Percentiles rank a stretch among this genome's conserved stretches.
phyloP scores from a whole-genome alignment of 768 basidiomycete genomes.

The Hebeloma cylindrosporum region DNA sequence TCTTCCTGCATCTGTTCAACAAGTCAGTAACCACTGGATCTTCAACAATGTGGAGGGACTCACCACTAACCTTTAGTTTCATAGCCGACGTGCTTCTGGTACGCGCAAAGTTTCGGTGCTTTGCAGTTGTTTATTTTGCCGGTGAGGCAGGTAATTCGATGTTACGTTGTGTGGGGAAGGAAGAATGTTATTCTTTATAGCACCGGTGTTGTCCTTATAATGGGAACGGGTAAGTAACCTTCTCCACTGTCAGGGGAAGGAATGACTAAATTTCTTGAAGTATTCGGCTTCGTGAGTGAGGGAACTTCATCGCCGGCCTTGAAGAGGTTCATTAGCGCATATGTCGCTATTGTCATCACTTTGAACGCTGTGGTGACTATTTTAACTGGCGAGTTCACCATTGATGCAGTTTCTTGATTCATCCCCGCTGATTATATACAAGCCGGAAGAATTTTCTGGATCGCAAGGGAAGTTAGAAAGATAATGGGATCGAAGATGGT shows the following conservation, averaged over 20 bases:
- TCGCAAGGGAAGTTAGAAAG: conserved; percentile 25
- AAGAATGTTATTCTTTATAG: conserved; percentile 20
- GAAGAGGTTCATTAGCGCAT: conserved; percentile 18
- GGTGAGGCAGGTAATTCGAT: conserved; percentile 24
- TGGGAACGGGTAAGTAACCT: conserved; percentile 22
- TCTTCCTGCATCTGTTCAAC: conserved; percentile 21
- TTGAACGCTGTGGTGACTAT: conserved; percentile 23
- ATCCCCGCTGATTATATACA: neutral
- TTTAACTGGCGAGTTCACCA: conserved; percentile 19
- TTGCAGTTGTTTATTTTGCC: neutral
- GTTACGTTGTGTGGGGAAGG: conserved; percentile 29
- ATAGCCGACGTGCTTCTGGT: conserved; percentile 30
- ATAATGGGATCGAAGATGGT: conserved; percentile 22
- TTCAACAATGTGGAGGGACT: neutral
- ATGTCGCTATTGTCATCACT: conserved; percentile 14
- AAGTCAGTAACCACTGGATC: conserved; percentile 20
- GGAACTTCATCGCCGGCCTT: conserved; percentile 13
- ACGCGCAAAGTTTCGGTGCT: neutral
- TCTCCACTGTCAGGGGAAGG: neutral
- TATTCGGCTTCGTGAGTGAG: conserved; percentile 20
- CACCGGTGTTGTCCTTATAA: conserved; percentile 19
- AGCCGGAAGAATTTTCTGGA: conserved; percentile 34
- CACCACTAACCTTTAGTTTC: conserved; percentile 14
- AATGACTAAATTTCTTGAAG: conserved; percentile 6
- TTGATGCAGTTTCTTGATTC: neutral